Evolutionary conservation across 768 basidiomycete genomes (phyloP).

Genomic region (Boletus reticuloceps): DNA sequence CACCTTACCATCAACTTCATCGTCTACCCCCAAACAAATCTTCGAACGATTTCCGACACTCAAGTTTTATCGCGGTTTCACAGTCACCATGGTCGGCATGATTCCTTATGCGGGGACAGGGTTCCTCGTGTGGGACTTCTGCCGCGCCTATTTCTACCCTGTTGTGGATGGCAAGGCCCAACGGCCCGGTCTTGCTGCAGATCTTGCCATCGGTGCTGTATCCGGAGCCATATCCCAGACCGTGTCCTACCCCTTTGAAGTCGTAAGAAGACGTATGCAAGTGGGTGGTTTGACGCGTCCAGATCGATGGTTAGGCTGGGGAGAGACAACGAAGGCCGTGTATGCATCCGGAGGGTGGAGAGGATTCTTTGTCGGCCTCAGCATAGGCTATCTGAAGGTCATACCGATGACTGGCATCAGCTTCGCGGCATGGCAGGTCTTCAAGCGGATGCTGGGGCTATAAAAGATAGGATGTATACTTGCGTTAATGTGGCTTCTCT

Average conservation of each 20-base stretch:
- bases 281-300: conserved; percentile 83
- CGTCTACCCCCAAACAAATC: conserved; percentile 23
- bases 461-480: conserved; percentile 18
- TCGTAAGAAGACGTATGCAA: conserved; percentile 90
- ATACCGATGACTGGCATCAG: conserved; percentile 95
- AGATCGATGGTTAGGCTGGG: conserved; percentile 72
- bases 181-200: conserved; percentile 47
- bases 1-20: conserved; percentile 14
- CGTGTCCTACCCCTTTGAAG: conserved; percentile 91
- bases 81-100: conserved; percentile 88
- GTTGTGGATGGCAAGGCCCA: conserved; percentile 39
- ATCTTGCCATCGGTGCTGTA: conserved; percentile 81
- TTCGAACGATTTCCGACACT: conserved; percentile 71
- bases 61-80: conserved; percentile 97
- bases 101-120: conserved; percentile 94
- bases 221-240: conserved; percentile 88
- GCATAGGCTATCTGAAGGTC: conserved; percentile 91
- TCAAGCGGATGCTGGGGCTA: conserved; percentile 28
- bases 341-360: conserved; percentile 71
- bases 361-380: conserved; percentile 89
- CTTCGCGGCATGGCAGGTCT: conserved; percentile 82
- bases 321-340: conserved; percentile 69
- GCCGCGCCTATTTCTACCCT: conserved; percentile 59
- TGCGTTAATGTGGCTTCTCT: neutral
- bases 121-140: conserved; percentile 87